Evolutionary conservation across 1,139 yeast genomes (phyloP).

Genomic region (Geotrichum cucujoidarum): DNA sequence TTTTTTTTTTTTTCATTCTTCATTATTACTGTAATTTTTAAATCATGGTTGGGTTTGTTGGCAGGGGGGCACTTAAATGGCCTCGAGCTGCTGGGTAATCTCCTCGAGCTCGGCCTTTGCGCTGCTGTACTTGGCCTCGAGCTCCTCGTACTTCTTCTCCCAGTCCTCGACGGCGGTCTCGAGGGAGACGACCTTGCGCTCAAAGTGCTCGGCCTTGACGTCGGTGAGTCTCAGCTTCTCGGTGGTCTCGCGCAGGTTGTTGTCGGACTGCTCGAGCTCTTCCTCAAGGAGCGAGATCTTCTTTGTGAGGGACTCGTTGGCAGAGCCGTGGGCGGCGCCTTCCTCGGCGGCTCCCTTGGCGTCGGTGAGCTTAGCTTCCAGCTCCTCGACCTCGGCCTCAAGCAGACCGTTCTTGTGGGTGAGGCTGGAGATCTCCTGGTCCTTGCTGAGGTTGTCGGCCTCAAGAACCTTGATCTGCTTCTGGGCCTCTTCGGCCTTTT

Average conservation of each 20-base stretch:
- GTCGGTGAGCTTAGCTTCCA: conserved; percentile 74
- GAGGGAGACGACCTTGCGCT: conserved; percentile 86
- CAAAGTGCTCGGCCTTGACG: conserved; percentile 93
- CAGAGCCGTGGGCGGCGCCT: conserved; percentile 80
- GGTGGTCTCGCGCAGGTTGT: conserved; percentile 87
- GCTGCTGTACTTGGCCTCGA: conserved; percentile 70
- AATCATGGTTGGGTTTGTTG: too few relatives aligned
- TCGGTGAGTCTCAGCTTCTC: conserved; percentile 94
- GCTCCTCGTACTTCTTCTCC: conserved; percentile 89
- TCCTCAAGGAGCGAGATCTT: conserved; percentile 90
- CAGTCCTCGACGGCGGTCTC: conserved; percentile 89
- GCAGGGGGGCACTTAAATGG: conserved; percentile 45
- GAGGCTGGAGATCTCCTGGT: conserved; percentile 88
- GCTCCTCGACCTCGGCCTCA: conserved; percentile 86
- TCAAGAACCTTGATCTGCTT: conserved; percentile 82
- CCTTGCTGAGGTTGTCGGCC: conserved; percentile 87
- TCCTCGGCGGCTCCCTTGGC: conserved; percentile 90
- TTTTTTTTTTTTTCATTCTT: too few relatives aligned
- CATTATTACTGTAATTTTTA: too few relatives aligned
- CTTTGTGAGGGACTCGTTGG: conserved; percentile 87
- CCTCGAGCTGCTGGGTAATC: conserved; percentile 89
- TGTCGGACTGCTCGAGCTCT: conserved; percentile 89
- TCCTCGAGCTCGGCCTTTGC: conserved; percentile 92
- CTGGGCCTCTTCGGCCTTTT: conserved; percentile 83
- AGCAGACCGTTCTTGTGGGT: conserved; percentile 87